phyloP scores from a whole-genome alignment of 2,329 filamentous ascomycete genomes.

The Fusarium sacchari region DNA sequence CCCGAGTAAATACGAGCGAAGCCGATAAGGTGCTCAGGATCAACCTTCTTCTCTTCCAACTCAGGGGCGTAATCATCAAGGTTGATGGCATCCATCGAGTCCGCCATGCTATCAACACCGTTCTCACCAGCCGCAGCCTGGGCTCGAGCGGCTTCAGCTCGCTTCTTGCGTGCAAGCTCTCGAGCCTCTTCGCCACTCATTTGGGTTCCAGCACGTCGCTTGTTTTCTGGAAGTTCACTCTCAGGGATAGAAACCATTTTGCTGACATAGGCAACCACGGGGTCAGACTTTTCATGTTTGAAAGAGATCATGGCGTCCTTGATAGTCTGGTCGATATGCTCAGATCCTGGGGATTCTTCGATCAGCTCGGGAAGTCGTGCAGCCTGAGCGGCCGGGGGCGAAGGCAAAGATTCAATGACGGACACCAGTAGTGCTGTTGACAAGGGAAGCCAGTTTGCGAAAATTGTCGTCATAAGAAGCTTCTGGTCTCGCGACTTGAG shows the following conservation, averaged over 20 bases:
- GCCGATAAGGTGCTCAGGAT: constrained; percentile 90
- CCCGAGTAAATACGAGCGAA: constrained; percentile 96
- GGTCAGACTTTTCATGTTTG: constrained; percentile 74
- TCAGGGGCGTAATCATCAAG: constrained; percentile 63
- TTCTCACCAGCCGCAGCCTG: constrained; percentile 67
- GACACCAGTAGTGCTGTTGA: constrained; percentile 94
- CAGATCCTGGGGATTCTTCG: constrained; percentile 79
- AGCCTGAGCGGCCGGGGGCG: constrained; percentile 82
- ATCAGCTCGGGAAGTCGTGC: constrained; percentile 83
- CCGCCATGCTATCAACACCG: constrained; percentile 65
- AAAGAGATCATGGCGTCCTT: constrained; percentile 86
- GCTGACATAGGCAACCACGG: constrained; percentile 93
- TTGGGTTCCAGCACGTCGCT: constrained; percentile 69
- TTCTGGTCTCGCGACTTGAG: constrained; percentile 85
- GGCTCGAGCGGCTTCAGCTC: constrained; percentile 85
- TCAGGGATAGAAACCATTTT: constrained; percentile 98
- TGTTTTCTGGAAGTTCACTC: constrained; percentile 90
- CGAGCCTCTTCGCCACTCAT: constrained; percentile 90
- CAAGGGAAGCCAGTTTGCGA: constrained; percentile 89
- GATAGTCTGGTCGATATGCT: constrained; percentile 73
- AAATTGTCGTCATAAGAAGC: constrained; percentile 85
- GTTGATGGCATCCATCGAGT: constrained; percentile 69
- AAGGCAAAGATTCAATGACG: constrained; percentile 91
- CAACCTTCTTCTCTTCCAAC: constrained; percentile 67
- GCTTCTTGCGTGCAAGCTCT: constrained; percentile 86